A percentile compares a stretch with the other conserved stretches of the same genome.
Evolutionary conservation across 768 basidiomycete genomes (phyloP).

Genomic region (Tricholoma terreum): DNA sequence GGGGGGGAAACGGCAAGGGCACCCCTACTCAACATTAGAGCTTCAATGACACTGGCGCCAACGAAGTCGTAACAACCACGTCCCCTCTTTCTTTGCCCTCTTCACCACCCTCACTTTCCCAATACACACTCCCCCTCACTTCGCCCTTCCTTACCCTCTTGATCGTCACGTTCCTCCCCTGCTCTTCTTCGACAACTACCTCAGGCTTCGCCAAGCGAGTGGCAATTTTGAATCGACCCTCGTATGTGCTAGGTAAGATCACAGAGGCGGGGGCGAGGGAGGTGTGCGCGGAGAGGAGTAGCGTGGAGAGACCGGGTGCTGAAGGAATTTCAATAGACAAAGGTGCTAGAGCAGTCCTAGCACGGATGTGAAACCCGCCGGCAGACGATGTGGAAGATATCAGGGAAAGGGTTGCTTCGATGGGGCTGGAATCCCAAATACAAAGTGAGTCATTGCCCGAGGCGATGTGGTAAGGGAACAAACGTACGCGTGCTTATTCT

Average conservation of each 20-base stretch:
- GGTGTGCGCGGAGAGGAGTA: conserved; percentile 16
- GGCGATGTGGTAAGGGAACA: not conserved
- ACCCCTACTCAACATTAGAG: conserved; percentile 2
- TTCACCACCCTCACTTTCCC: conserved; percentile 3
- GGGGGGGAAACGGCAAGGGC: too few relatives aligned
- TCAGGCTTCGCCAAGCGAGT: conserved; percentile 8
- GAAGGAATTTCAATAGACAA: conserved; percentile 9
- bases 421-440: not conserved
- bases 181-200: not conserved
- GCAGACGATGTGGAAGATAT: conserved; percentile 2
- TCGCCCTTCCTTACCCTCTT: conserved; percentile 2
- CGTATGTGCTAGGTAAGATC: conserved; percentile 14
- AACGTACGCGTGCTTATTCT: conserved; percentile 41
- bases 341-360: conserved; percentile 9
- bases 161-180: conserved; percentile 14
- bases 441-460: not conserved
- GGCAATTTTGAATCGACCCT: conserved; percentile 14
- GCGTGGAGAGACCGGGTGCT: conserved; percentile 12
- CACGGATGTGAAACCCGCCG: conserved; percentile 14
- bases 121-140: conserved; percentile 3
- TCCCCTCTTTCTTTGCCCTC: not conserved
- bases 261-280: conserved; percentile 11
- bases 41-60: conserved; percentile 9
- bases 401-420: conserved; percentile 6
- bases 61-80: conserved; percentile 12